A percentile compares a stretch with the other conserved stretches of the same genome.
These are phyloP conservation scores for Ganoderma meredithae DNA, from an alignment of 1,284 basidiomycete genomes.

Conservation along the genomic window DNA sequence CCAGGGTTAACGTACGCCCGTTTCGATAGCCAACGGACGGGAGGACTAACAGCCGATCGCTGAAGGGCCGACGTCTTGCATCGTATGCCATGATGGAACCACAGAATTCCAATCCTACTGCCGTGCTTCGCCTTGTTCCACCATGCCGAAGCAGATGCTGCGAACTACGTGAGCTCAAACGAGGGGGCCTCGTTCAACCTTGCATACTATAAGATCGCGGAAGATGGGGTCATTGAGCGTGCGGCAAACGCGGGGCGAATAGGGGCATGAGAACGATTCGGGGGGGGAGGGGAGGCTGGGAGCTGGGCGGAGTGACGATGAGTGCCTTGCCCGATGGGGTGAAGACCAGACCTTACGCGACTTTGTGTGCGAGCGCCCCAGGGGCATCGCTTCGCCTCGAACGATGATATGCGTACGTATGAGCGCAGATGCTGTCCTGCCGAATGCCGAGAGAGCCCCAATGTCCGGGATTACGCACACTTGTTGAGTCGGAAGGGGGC, in stretches of 20 bases:
- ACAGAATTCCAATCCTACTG: neutral
- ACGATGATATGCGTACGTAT: neutral
- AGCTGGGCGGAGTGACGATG: slow-evolving; percentile 1
- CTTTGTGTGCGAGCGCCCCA: slow-evolving; percentile 2
- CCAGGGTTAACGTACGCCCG: neutral
- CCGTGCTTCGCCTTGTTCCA: neutral
- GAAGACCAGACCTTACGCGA: slow-evolving; percentile 3
- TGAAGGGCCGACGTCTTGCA: too few species aligned
- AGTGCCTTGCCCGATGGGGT: slow-evolving; percentile 4
- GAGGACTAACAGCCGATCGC: neutral
- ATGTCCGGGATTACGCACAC: neutral
- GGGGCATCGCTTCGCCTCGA: neutral
- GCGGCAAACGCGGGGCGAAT: neutral
- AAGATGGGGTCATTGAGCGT: neutral
- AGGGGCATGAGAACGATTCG: neutral
- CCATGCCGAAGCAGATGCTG: neutral
- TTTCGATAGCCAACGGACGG: neutral
- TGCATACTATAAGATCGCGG: neutral
- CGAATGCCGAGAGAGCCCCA: neutral
- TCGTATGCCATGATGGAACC: neutral
- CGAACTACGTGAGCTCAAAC: neutral
- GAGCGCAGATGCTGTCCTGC: neutral
- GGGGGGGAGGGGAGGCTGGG: too few species aligned
- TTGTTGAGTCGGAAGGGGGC: neutral
- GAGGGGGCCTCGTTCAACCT: neutral